Base-by-base conservation (phyloP, 148 eudicot species). In the Bassia scoparia region DNA sequence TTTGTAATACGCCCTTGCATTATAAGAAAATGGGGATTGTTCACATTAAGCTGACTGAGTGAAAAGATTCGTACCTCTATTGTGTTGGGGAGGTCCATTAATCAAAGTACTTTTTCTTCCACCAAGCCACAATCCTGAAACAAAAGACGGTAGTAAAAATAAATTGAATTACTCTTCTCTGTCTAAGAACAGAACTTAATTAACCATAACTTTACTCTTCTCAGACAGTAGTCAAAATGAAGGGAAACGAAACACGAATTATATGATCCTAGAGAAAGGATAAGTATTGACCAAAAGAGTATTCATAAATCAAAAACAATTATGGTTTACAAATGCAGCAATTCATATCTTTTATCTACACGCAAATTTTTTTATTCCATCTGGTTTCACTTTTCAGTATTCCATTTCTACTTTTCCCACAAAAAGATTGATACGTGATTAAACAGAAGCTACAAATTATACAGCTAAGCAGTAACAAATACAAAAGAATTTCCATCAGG, bases 1-100 rank as follows among this genome's bases (percentile, higher is more conserved):
- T 95, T 95, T 37, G 99, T 95, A 67, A 95, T 95, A 60, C 99
- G 99, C 62, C 99, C 99, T 90, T 95, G 99, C 99, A 95, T 95
- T 7, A 95, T 95, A 66, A 95, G 97, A 77, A 95, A 95, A 81
- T 95, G 99, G 41, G 99, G 99, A 76, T 95, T 95, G 65, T 95
- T 95, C 54, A 92, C 99, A 81, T 95, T 95, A 59, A 95, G 90
- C 85, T 95, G 99, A 95, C 96, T 16, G 99, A 91, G 70, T 95
- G 99, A 95, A 95, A 46, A 95, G 97, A 87, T 95, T 77, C 92
- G 99, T 27, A 95, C 99, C 77, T n/a, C 99, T 85, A 78, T 87
- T 92, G 73, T 97, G 99, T 81, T 95, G 99, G n/a, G 99, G 70
- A 95, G 92, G 82, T 95, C 99, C 99, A 78, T 95, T 95, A 50